phyloP scores from a whole-genome alignment of 768 basidiomycete genomes.

The Arthromyces matolae region DNA sequence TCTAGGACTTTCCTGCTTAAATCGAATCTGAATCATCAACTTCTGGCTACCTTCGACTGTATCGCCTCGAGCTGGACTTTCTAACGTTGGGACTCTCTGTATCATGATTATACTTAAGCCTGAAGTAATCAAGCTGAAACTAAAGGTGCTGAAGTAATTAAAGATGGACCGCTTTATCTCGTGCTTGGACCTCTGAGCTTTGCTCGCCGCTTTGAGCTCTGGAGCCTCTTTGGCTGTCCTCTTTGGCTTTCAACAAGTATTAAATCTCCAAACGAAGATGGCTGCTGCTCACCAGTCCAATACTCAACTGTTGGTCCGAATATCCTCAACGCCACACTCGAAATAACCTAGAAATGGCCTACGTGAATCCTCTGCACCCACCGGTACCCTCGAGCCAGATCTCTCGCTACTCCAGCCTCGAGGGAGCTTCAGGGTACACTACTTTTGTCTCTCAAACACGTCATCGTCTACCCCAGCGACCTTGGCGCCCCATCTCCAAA shows the following conservation, averaged over 20 bases:
- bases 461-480: constrained; percentile 33
- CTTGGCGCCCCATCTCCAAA: constrained; percentile 22
- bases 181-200: background rate
- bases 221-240: too few relatives aligned
- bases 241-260: background rate
- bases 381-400: constrained; percentile 27
- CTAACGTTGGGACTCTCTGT: too few relatives aligned
- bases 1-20: too few relatives aligned
- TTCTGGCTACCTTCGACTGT: too few relatives aligned
- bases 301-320: background rate
- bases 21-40: too few relatives aligned
- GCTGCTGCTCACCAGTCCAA: background rate
- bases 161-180: too few relatives aligned
- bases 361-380: constrained; percentile 41
- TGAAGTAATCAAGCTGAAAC: too few relatives aligned
- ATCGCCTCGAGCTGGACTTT: too few relatives aligned
- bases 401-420: constrained; percentile 27
- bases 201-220: background rate
- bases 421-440: constrained; percentile 16
- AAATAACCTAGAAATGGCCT: constrained; percentile 29
- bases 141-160: too few relatives aligned
- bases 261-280: background rate
- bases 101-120: too few relatives aligned
- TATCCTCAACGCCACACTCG: background rate
- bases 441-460: constrained; percentile 29